Percentiles rank a stretch among this genome's conserved stretches.
These are phyloP conservation scores for Aureobasidium sp. DNA, from an alignment of 2,329 filamentous ascomycete species.

Conservation along the genomic window DNA sequence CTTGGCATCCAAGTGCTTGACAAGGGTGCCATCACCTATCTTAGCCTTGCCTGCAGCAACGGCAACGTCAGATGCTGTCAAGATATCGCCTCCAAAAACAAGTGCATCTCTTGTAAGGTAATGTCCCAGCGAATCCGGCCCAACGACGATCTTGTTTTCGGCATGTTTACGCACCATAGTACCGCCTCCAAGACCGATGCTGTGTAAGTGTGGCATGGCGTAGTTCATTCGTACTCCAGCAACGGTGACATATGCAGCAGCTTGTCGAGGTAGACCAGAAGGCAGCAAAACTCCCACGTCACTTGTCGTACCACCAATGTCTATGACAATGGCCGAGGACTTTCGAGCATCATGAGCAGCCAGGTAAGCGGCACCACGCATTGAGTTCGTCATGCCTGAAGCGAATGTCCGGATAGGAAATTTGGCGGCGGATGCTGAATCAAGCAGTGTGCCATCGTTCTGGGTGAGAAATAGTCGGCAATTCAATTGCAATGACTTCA, in stretches of 20 bases:
- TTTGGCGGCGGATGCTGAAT: constrained; percentile 36
- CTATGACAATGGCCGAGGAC: constrained; percentile 45
- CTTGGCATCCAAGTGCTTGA: constrained; percentile 14
- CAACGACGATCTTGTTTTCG: constrained; percentile 35
- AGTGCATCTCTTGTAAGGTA: constrained; percentile 39
- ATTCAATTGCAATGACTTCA: constrained; percentile 34
- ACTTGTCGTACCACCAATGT: constrained; percentile 58
- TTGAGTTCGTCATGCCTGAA: constrained; percentile 45
- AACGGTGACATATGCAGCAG: constrained; percentile 51
- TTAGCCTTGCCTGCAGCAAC: constrained; percentile 25
- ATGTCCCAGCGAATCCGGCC: constrained; percentile 49
- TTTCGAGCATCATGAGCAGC: constrained; percentile 27
- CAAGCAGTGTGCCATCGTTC: constrained; percentile 43
- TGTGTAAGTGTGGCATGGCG: constrained; percentile 40
- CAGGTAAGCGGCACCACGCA: constrained; percentile 50
- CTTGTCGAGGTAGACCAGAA: constrained; percentile 53
- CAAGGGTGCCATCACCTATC: constrained; percentile 19
- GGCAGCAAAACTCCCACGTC: constrained; percentile 52
- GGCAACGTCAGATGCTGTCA: constrained; percentile 47
- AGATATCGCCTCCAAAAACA: constrained; percentile 44
- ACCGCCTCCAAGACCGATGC: constrained; percentile 50
- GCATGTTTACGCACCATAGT: constrained; percentile 30
- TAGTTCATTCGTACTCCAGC: constrained; percentile 49
- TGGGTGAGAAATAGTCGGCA: constrained; percentile 45
- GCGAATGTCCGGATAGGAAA: constrained; percentile 44